Evolutionary conservation across 169 alveolate species (phyloP).

Genomic region (Cyclospora cayetanensis): DNA sequence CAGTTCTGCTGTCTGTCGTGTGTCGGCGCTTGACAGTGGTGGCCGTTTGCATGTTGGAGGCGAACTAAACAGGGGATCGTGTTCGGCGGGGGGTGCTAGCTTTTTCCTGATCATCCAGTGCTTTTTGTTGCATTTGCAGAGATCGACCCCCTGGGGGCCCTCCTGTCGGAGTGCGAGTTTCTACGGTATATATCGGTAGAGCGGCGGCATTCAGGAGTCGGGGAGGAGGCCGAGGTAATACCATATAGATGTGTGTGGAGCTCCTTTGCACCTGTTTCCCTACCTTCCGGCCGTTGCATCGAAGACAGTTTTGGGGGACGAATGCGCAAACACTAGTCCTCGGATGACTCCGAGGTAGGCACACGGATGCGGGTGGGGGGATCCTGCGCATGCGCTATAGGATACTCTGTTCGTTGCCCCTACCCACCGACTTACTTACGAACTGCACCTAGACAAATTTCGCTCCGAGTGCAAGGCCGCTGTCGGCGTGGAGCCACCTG

Average conservation of each 20-base stretch:
- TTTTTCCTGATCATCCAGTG: no score
- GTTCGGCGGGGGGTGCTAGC: no score
- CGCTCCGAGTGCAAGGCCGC: conserved; percentile 17
- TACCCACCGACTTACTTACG: not conserved
- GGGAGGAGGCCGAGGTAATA: not conserved
- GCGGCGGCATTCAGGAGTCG: not conserved
- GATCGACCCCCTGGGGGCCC: conserved; percentile 18
- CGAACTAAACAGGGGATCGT: no score
- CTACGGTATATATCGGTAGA: not conserved
- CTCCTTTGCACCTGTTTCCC: no score
- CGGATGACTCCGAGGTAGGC: no score
- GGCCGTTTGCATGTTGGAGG: no score
- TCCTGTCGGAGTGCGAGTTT: conserved; percentile 44
- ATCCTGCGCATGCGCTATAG: not conserved
- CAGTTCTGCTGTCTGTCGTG: no score
- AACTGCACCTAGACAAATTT: not conserved
- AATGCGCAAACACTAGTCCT: no score
- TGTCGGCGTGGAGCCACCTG: conserved; percentile 41
- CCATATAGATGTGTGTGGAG: not conserved
- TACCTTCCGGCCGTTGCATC: no score
- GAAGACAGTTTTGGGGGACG: no score
- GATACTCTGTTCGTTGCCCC: not conserved
- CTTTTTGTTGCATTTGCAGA: not conserved
- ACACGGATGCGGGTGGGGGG: no score
- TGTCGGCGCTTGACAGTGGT: no score